Base-by-base conservation (phyloP, 305 asterid species). In the Plantago lanceolata region DNA sequence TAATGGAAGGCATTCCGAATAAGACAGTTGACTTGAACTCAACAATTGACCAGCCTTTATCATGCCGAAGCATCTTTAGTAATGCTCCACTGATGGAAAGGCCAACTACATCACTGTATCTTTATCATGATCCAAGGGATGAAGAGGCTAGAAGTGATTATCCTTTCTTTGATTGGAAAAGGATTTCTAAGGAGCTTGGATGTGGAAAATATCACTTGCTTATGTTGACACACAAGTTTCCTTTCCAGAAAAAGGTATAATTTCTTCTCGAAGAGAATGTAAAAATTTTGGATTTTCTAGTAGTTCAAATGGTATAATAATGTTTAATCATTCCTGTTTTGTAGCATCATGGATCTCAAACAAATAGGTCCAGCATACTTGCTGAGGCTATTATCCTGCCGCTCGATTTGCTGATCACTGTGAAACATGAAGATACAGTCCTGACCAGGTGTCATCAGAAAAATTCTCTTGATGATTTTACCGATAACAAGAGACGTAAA, bases 361-460 rank as follows among this genome's bases (percentile, higher is more conserved):
- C 81, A 67, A 83, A 78, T 71, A 65, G 71, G 69, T 71, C 82
- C 47, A 74, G 77, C 75, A 66, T 73, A 72, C 84, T 85, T 79
- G 96, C 88, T 31, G 82, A 90, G 89, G 95, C 89, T 72, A 57
- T 79, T 37, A 66, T 87, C 72, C 74, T 93, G 70, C 95, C 97
- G 35, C 89, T 94, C 96, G 83, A 87, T 77, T 81, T 93, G 76
- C 72, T 76, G 73, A 70, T 93, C 62, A 19, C 79, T 64, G 83
- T 77, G 77, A 78, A 80, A 68, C 59, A 55, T 68, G 73, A 63
- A 67, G 80, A 76, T 78, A 63, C 70, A 26, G 51, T 55, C 48
- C 55, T 59, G 68, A 72, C 78, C 67, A 24, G 68, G 26, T 76
- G 68, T 58, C 80, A 65, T 59, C 54, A 62, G 71, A 74, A 48